Percentiles rank a stretch among this genome's conserved stretches.
Conservation (phyloP, 2,329 filamentous ascomycete genomes). For the Pseudofabraea citricarpa region DNA sequence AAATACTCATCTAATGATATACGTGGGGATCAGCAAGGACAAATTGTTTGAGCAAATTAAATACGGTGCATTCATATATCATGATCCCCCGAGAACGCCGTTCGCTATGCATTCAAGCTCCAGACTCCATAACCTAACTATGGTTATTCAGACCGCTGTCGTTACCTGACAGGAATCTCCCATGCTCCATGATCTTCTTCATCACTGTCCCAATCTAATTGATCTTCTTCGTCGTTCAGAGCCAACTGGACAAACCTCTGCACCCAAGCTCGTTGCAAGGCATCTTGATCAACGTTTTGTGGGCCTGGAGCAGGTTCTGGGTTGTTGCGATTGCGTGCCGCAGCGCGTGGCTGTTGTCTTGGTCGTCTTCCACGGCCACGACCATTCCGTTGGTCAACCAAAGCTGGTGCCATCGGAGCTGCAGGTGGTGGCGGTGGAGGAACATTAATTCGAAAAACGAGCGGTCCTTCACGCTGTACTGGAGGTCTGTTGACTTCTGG, state of each 20-base stretch:
- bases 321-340: conserved; percentile 5
- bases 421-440: conserved; percentile 13
- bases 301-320: background rate
- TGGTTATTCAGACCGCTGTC: background rate
- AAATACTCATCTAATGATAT: too few relatives aligned
- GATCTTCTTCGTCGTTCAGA: conserved; percentile 28
- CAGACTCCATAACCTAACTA: too few relatives aligned
- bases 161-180: conserved; percentile 32
- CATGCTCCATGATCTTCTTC: conserved; percentile 38
- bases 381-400: conserved; percentile 13
- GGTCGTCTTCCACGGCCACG: conserved; percentile 3
- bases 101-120: too few relatives aligned
- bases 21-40: too few relatives aligned
- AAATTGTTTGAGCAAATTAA: too few relatives aligned
- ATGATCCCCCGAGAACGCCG: too few relatives aligned
- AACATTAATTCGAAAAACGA: conserved; percentile 27
- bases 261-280: conserved; percentile 24
- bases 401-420: conserved; percentile 10
- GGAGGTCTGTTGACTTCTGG: conserved; percentile 9
- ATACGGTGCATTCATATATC: too few relatives aligned
- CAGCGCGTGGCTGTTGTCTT: conserved; percentile 4
- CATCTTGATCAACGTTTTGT: conserved; percentile 13
- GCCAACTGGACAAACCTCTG: conserved; percentile 30
- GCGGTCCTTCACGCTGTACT: conserved; percentile 25
- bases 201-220: conserved; percentile 31